These are phyloP conservation scores for Pouteria campechiana DNA, from an alignment of 179 eudicot species.

Conservation along the genomic window DNA sequence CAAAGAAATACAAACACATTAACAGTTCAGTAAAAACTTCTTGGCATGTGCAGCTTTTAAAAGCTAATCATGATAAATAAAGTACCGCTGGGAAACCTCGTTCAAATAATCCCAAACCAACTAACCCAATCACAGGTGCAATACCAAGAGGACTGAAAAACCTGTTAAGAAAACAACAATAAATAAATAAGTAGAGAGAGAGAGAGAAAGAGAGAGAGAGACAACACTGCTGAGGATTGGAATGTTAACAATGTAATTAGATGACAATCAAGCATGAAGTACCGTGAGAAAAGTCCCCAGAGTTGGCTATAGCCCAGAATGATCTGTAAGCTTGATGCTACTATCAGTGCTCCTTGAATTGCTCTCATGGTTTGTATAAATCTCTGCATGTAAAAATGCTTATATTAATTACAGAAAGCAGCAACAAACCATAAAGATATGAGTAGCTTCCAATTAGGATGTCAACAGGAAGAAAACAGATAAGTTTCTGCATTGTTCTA, in stretches of 20 bases:
- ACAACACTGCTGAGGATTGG: no score
- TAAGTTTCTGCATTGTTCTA: no score
- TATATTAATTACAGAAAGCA: no score
- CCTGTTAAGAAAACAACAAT: conserved; percentile 24
- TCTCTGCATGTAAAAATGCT: no score
- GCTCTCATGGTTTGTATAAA: conserved; percentile 96
- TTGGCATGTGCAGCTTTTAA: no score
- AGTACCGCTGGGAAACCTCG: conserved; percentile 83
- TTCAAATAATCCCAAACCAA: conserved; percentile 84
- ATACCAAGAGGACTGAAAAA: conserved; percentile 99
- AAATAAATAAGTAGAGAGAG: background rate
- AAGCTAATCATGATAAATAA: background rate
- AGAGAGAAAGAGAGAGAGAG: no score
- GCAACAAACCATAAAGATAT: no score
- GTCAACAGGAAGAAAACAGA: no score
- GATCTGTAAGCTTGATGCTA: conserved; percentile 86
- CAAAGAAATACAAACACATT: conserved; percentile 4
- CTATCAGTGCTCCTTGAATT: conserved; percentile 90
- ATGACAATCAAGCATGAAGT: conserved; percentile 1
- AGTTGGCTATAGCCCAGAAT: conserved; percentile 92
- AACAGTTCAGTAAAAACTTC: no score
- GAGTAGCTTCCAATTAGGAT: no score
- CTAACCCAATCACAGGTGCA: conserved; percentile 97
- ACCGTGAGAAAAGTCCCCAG: conserved; percentile 98
- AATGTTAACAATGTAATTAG: no score